Base-by-base conservation (phyloP, 495 filamentous ascomycete species). In the Polyplosphaeria fusca region DNA sequence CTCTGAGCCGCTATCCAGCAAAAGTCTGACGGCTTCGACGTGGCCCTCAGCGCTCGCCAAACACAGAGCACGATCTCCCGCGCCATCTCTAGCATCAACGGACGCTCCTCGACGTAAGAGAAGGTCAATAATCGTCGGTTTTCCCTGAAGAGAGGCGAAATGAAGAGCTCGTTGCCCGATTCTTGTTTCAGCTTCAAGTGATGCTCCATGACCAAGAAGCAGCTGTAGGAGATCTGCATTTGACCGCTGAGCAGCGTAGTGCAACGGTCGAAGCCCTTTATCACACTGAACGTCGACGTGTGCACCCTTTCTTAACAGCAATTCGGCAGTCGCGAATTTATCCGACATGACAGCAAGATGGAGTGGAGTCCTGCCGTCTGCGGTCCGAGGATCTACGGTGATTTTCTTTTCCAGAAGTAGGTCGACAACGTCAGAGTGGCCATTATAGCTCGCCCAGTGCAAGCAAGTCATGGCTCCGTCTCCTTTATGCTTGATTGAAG, bases 391-490 rank as follows among this genome's bases (percentile, higher is more conserved):
- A 18, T 63, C 60, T 2, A 76, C 55, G 9, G 43, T 23, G 24
- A 23, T 26, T 26, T 19, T 23, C 25, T 66, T 70, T 24, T 51
- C 44, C 12, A 66, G 28, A 5, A 76, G 67, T 2, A 73, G 41
- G 12, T 71, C 58, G 2, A 76, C 71, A 13, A 74, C 61, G 24
- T 76, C 68, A 18, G 68, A 63, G 48, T 78, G 76, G 0, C 74
- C 73, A 45, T 76, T 76, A 45, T 64, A 70, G 0, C 70, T 65
- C 38, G 74, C 76, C 74, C 72, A 76, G 38, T 78, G 76, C 13
- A 79, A 51, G 0, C 74, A 72, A 4, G 74, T 75, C 73, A 74
- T 77, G 0, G 68, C 69, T 16, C 61, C 67, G 42, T 77, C 72
- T 45, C 70, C 72, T 5, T 58, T 49, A 26, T 54, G 58, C 46